phyloP scores from a whole-genome alignment of 108 stramenopile species.

The Cylindrotheca fusiformis region DNA sequence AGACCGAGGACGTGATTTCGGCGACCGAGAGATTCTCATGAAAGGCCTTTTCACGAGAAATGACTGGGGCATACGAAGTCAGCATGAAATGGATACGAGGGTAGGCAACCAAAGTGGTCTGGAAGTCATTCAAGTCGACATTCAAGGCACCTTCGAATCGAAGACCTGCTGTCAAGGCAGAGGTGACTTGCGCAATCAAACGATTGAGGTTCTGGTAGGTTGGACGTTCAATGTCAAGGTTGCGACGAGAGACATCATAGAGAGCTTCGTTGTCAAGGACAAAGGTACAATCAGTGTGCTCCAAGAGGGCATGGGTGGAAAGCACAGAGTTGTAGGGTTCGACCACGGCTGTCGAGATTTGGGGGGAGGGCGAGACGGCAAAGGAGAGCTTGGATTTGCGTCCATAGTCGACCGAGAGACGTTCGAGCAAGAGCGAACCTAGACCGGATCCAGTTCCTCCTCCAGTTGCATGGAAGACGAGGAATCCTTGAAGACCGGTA shows the following conservation, averaged over 20 bases:
- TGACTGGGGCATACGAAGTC: conserved; percentile 92
- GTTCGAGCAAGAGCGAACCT: conserved; percentile 96
- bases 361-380: conserved; percentile 92
- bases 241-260: conserved; percentile 94
- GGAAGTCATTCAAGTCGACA: conserved; percentile 96
- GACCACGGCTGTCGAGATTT: conserved; percentile 94
- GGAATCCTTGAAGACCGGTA: conserved; percentile 99
- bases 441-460: conserved; percentile 99
- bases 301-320: conserved; percentile 92
- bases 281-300: conserved; percentile 95
- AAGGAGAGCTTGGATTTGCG: conserved; percentile 99
- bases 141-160: conserved; percentile 95
- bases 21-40: conserved; percentile 92
- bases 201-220: conserved; percentile 95
- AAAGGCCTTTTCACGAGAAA: conserved; percentile 89
- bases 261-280: conserved; percentile 94
- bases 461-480: conserved; percentile 98
- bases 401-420: conserved; percentile 97
- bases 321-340: conserved; percentile 97
- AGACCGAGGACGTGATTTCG: conserved; percentile 93
- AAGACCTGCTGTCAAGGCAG: conserved; percentile 90
- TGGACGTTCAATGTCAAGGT: conserved; percentile 89
- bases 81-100: conserved; percentile 96
- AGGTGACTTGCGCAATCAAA: conserved; percentile 92
- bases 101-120: conserved; percentile 96